A percentile compares a stretch with the other conserved stretches of the same genome.
Conservation (phyloP, 2,329 filamentous ascomycete species). For the Cucurbitaria berberidis region DNA sequence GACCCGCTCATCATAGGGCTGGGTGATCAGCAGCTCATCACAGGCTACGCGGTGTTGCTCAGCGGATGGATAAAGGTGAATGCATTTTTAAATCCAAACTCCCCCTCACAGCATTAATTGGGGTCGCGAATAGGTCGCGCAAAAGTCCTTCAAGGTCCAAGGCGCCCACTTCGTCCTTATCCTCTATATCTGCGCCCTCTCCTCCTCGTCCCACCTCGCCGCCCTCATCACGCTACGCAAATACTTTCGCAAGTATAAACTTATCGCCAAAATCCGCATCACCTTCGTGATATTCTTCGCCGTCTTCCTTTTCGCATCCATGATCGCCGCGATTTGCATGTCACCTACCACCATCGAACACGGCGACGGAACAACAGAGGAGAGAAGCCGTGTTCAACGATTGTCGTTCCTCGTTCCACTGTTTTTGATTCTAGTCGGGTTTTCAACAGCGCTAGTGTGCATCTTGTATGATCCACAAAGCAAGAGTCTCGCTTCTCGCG, state of each 20-base stretch:
- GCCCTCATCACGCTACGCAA: constrained; percentile 41
- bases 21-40: constrained; percentile 42
- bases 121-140: constrained; percentile 37
- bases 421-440: constrained; percentile 35
- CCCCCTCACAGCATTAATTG: neutral
- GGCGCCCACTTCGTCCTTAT: constrained; percentile 41
- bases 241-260: constrained; percentile 37
- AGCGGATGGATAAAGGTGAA: constrained; percentile 41
- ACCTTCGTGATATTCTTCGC: constrained; percentile 37
- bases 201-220: constrained; percentile 41
- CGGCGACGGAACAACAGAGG: constrained; percentile 4
- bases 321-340: constrained; percentile 34
- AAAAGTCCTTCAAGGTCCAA: constrained; percentile 33
- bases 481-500: constrained; percentile 1
- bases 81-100: no score
- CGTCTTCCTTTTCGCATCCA: constrained; percentile 33
- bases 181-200: constrained; percentile 41
- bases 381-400: constrained; percentile 23
- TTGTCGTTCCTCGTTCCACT: constrained; percentile 33
- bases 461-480: constrained; percentile 31
- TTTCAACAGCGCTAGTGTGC: constrained; percentile 37
- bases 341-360: constrained; percentile 11
- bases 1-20: constrained; percentile 41
- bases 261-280: constrained; percentile 38
- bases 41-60: constrained; percentile 39